Evolutionary conservation across 2,329 filamentous ascomycete species (phyloP).

Genomic region (Fusarium lyarnte): DNA sequence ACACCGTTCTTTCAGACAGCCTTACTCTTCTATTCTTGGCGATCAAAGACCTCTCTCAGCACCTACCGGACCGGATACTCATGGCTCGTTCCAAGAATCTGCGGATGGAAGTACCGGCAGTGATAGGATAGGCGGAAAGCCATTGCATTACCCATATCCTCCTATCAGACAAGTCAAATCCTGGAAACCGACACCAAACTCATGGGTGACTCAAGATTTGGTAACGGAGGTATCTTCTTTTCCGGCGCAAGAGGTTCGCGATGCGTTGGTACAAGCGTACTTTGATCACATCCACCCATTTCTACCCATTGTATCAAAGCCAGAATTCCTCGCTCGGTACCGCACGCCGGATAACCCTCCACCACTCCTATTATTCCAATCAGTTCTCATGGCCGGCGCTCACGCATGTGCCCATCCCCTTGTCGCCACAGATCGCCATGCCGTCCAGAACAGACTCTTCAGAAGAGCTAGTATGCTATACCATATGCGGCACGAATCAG

Average conservation of each 20-base stretch:
- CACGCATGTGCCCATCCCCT: conserved; percentile 39
- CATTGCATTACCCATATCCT: conserved; percentile 40
- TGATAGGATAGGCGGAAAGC: conserved; percentile 13
- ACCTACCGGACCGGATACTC: conserved; percentile 20
- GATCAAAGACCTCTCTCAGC: conserved; percentile 20
- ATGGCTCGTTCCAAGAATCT: conserved; percentile 26
- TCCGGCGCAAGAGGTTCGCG: conserved; percentile 39
- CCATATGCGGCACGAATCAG: conserved; percentile 41
- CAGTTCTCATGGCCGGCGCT: conserved; percentile 39
- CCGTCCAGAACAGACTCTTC: conserved; percentile 41
- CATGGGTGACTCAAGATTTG: conserved; percentile 38
- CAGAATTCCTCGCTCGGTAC: conserved; percentile 38
- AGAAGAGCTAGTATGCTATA: conserved; percentile 40
- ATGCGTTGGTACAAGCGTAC: conserved; percentile 35
- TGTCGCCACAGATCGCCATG: conserved; percentile 37
- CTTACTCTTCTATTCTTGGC: conserved; percentile 20
- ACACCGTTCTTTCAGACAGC: conserved; percentile 38
- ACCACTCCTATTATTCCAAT: conserved; percentile 34
- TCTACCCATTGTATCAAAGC: conserved; percentile 37
- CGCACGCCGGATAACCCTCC: conserved; percentile 35
- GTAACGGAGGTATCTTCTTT: conserved; percentile 37
- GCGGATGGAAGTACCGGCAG: conserved; percentile 21
- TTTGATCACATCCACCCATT: conserved; percentile 42
- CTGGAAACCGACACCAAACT: conserved; percentile 33
- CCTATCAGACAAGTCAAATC: conserved; percentile 38